Conservation (phyloP, 495 filamentous ascomycete genomes). For the Hyaloscypha finlandica region DNA sequence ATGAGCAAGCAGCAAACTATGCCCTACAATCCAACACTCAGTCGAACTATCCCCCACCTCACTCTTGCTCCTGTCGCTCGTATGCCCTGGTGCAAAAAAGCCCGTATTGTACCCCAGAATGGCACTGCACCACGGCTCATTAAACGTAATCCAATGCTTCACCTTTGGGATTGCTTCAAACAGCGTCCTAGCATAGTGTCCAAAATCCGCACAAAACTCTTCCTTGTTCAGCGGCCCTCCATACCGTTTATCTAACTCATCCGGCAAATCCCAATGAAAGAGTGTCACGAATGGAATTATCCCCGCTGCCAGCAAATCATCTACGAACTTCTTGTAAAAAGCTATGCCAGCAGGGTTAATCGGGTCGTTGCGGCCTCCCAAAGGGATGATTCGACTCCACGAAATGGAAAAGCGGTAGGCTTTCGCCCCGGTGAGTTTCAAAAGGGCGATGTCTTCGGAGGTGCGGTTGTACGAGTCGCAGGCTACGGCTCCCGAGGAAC, state of each 20-base stretch:
- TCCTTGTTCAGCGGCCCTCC: slow-evolving; percentile 59
- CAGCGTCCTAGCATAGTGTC: slow-evolving; percentile 57
- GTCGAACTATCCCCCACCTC: slow-evolving; percentile 55
- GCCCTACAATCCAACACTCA: slow-evolving; percentile 63
- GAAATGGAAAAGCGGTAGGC: slow-evolving; percentile 77
- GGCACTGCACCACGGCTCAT: slow-evolving; percentile 64
- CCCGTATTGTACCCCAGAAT: slow-evolving; percentile 63
- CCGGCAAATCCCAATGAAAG: slow-evolving; percentile 66
- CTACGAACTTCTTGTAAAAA: slow-evolving; percentile 62
- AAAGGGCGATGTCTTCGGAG: slow-evolving; percentile 69
- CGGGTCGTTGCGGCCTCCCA: slow-evolving; percentile 61
- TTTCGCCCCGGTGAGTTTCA: slow-evolving; percentile 64
- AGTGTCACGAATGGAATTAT: slow-evolving; percentile 64
- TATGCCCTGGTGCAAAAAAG: slow-evolving; percentile 60
- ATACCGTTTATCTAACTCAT: slow-evolving; percentile 62
- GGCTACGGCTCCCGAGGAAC: slow-evolving; percentile 65
- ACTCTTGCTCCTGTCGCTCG: slow-evolving; percentile 57
- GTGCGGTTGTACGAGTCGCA: slow-evolving; percentile 79
- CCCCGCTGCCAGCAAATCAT: slow-evolving; percentile 58
- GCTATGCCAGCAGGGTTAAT: slow-evolving; percentile 60
- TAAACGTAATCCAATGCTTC: slow-evolving; percentile 68
- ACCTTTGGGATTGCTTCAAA: slow-evolving; percentile 61
- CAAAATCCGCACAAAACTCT: slow-evolving; percentile 62
- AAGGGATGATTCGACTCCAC: slow-evolving; percentile 73
- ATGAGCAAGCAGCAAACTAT: slow-evolving; percentile 61